phyloP scores from a whole-genome alignment of 2,329 filamentous ascomycete genomes.

The Fusarium annulatum region DNA sequence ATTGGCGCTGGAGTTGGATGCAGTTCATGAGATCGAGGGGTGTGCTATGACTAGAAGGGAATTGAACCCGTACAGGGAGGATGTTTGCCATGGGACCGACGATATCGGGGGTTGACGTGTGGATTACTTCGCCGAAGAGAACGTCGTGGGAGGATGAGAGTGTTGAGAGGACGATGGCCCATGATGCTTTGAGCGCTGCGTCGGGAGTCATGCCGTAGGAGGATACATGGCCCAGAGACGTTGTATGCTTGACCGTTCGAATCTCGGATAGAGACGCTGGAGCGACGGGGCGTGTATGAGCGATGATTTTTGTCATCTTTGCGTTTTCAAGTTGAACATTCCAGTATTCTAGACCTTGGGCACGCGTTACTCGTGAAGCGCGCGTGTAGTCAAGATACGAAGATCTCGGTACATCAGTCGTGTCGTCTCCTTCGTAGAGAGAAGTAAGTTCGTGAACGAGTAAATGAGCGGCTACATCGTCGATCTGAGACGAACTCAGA shows the following conservation, averaged over 20 bases:
- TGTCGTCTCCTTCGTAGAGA: conserved; percentile 55
- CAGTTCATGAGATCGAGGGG: conserved; percentile 61
- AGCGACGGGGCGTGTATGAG: conserved; percentile 55
- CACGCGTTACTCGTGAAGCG: conserved; percentile 51
- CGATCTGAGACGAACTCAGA: conserved; percentile 62
- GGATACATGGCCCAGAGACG: conserved; percentile 54
- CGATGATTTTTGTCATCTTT: conserved; percentile 59
- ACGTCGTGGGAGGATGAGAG: conserved; percentile 62
- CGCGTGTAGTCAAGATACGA: conserved; percentile 62
- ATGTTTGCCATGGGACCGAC: conserved; percentile 64
- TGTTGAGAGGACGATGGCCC: conserved; percentile 65
- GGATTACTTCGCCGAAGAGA: conserved; percentile 66
- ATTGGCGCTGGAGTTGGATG: conserved; percentile 61
- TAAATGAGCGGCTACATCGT: conserved; percentile 57
- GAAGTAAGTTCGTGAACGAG: conserved; percentile 61
- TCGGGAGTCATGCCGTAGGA: conserved; percentile 61
- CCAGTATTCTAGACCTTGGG: conserved; percentile 60
- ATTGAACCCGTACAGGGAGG: conserved; percentile 61
- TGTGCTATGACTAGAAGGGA: conserved; percentile 57
- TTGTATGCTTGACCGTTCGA: conserved; percentile 54
- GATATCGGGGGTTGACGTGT: conserved; percentile 55
- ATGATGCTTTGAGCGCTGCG: conserved; percentile 67
- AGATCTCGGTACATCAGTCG: conserved; percentile 48
- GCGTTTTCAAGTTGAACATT: conserved; percentile 56
- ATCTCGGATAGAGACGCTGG: conserved; percentile 49